Evolutionary conservation across 352 stramenopile species (phyloP).

Genomic region (Phytophthora kernoviae): DNA sequence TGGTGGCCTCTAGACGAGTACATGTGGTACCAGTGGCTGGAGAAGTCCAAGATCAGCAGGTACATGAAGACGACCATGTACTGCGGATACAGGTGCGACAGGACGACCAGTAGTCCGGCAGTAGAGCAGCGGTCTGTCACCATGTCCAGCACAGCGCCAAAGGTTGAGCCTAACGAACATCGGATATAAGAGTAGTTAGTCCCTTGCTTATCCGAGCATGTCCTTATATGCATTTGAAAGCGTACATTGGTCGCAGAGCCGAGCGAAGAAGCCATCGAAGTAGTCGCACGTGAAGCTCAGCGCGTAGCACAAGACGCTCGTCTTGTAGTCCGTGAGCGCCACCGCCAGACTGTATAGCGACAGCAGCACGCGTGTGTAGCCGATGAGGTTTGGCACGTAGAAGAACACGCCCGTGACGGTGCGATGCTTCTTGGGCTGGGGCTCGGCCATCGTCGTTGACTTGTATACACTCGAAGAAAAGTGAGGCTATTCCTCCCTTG

Average conservation of each 20-base stretch:
- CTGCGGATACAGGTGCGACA: slow-evolving; percentile 92
- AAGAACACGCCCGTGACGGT: slow-evolving; percentile 89
- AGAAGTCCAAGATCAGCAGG: slow-evolving; percentile 96
- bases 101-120: slow-evolving; percentile 93
- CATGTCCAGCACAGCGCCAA: slow-evolving; percentile 98
- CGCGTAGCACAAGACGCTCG: slow-evolving; percentile 90
- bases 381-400: slow-evolving; percentile 97
- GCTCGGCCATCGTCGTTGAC: slow-evolving; percentile 21
- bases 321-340: slow-evolving; percentile 72
- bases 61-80: slow-evolving; percentile 85
- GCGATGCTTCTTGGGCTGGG: slow-evolving; percentile 32
- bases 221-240: slow-evolving; percentile 2
- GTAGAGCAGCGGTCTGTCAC: slow-evolving; percentile 98
- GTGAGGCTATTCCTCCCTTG: not conserved
- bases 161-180: slow-evolving; percentile 74
- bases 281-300: slow-evolving; percentile 97
- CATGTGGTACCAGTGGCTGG: slow-evolving; percentile 99
- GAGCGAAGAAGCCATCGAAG: slow-evolving; percentile 97
- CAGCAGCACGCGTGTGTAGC: slow-evolving; percentile 91
- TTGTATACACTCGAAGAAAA: slow-evolving; percentile 2
- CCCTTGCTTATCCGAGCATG: not conserved
- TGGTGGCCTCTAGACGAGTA: slow-evolving; percentile 95
- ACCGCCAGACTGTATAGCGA: slow-evolving; percentile 89
- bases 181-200: slow-evolving; percentile 8
- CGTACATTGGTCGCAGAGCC: slow-evolving; percentile 95